phyloP scores from a whole-genome alignment of 108 stramenopile genomes.

The Seminavis robusta region DNA sequence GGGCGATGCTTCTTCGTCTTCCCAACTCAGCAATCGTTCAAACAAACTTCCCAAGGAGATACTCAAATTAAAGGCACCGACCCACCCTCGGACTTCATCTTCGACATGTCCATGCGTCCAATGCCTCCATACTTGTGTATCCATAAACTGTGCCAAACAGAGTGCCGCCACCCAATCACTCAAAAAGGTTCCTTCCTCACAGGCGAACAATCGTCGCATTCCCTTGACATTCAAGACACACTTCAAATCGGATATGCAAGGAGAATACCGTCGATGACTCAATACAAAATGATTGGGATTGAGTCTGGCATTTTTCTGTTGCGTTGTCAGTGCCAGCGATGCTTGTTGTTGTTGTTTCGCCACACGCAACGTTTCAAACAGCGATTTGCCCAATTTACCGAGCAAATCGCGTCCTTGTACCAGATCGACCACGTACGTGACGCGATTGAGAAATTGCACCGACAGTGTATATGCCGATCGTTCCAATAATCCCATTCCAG shows the following conservation, averaged over 20 bases:
- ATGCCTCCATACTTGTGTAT: conserved; percentile 72
- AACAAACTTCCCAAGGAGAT: conserved; percentile 80
- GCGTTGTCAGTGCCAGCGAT: background rate
- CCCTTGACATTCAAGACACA: conserved; percentile 92
- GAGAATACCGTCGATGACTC: conserved; percentile 81
- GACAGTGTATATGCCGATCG: conserved; percentile 74
- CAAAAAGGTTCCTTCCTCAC: conserved; percentile 33
- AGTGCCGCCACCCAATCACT: conserved; percentile 65
- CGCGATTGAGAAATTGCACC: conserved; percentile 93
- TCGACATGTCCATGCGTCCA: conserved; percentile 75
- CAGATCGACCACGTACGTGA: conserved; percentile 84
- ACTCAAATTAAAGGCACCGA: conserved; percentile 88
- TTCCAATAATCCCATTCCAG: conserved; percentile 85
- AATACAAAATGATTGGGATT: conserved; percentile 73
- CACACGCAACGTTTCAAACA: conserved; percentile 55
- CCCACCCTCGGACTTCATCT: conserved; percentile 84
- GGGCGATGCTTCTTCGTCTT: conserved; percentile 47
- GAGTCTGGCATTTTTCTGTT: conserved; percentile 27
- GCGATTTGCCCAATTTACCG: conserved; percentile 51
- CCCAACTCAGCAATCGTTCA: conserved; percentile 77
- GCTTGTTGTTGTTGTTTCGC: conserved; percentile 31
- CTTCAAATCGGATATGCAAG: conserved; percentile 89
- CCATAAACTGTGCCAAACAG: conserved; percentile 73
- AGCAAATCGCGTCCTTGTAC: conserved; percentile 66
- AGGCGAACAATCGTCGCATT: conserved; percentile 79